A percentile compares a stretch with the other conserved stretches of the same genome.
phyloP scores from a whole-genome alignment of 495 filamentous ascomycete species.

The Beverwykella pulmonaria region DNA sequence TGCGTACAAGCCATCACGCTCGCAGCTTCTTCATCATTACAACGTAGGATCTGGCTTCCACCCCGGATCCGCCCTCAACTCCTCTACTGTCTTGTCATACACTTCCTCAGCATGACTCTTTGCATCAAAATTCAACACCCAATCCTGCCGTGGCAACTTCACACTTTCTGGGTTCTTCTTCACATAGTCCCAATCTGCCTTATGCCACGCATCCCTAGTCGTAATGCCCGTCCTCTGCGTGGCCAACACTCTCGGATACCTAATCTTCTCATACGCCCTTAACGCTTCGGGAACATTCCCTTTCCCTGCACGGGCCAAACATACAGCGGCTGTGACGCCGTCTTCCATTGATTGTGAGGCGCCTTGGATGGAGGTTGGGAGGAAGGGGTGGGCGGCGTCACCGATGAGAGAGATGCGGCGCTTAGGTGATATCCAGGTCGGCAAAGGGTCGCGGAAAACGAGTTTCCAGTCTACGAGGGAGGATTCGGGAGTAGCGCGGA shows the following conservation, averaged over 20 bases:
- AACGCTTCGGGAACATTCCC: conserved; percentile 32
- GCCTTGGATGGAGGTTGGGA: conserved; percentile 45
- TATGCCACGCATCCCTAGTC: conserved; percentile 44
- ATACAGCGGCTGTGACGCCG: conserved; percentile 42
- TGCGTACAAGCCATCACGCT: too few relatives aligned
- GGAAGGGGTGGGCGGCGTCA: conserved; percentile 47
- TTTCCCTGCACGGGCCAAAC: conserved; percentile 37
- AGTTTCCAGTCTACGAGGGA: conserved; percentile 46
- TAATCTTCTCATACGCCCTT: conserved; percentile 42
- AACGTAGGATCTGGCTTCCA: not conserved
- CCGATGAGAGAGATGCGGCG: conserved; percentile 42
- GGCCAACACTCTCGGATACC: conserved; percentile 42
- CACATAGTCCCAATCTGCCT: conserved; percentile 44
- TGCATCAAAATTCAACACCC: conserved; percentile 45
- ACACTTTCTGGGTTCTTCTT: conserved; percentile 45
- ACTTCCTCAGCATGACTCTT: conserved; percentile 42
- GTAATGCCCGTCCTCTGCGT: conserved; percentile 43
- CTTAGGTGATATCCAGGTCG: conserved; percentile 42
- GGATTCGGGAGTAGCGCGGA: conserved; percentile 41
- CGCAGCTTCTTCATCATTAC: too few relatives aligned
- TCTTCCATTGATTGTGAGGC: conserved; percentile 48
- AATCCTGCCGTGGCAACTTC: conserved; percentile 41
- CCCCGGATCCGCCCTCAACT: conserved; percentile 14
- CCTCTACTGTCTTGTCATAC: conserved; percentile 32
- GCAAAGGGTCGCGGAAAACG: conserved; percentile 44